Base-by-base conservation (phyloP, 768 basidiomycete species). In the Kondoa malvinella region DNA sequence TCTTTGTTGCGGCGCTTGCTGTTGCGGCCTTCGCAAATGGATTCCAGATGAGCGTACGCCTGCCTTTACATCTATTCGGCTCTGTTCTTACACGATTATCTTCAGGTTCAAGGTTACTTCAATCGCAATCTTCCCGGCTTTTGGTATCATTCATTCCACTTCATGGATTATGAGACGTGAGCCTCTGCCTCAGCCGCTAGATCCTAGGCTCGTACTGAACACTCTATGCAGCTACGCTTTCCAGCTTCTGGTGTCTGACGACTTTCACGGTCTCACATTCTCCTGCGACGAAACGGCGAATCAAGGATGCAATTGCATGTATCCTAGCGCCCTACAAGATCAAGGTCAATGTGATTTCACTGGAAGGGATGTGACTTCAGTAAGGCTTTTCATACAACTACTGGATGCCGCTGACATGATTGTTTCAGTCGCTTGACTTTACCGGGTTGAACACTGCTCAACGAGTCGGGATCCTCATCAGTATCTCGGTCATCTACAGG, bases 1-100 rank as follows among this genome's bases (percentile, higher is more conserved):
- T 84, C 30, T 85, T 85, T 67, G 83, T 85, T 21, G 83, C 83
- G 0, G 81, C 84, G 2, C 77, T 85, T 3, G 84, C 84, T 0
- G 78, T 85, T 4, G 77, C 79, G 15, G 78, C 80, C 4, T 84
- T 83, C 71, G 71, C 71, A 0, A 77, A 76, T 57, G 76, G 76
- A 0, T 82, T 84, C 40, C 12, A 50, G 21, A 8, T 8, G 40
- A 8, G 12, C 21, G 40, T 50, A 21, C 8, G 8, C 40, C 21
- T 21, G 40, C 40, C 21, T 50, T 50, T 8, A 50, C 12, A 8
- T 50, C 40, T 8, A 8, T 50, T 50, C 40, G 40, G 12, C 40
- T 50, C 12, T 8, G 8, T 21, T 8, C 40, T 8, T 21, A 50
- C 40, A 50, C 12, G 8, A 21, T 8, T 50, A 8, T 50, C 40